Percentiles rank a stretch among this genome's conserved stretches.
Evolutionary conservation across 2,329 filamentous ascomycete genomes (phyloP).

Genomic region (Monilinia fructigena): DNA sequence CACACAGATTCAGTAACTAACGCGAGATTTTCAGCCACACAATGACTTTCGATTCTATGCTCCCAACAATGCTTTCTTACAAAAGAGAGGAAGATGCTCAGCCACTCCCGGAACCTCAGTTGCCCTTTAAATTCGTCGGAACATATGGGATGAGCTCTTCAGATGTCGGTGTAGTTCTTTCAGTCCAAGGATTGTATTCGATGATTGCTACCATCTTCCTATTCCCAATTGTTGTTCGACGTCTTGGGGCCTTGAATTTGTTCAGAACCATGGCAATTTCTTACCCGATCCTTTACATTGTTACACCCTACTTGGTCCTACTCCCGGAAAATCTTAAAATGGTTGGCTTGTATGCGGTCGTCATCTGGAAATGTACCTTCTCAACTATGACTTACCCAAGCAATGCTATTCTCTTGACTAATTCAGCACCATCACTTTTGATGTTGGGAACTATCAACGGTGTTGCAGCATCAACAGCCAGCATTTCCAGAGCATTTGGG

Average conservation of each 20-base stretch:
- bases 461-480: slow-evolving; percentile 85
- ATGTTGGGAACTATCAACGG: slow-evolving; percentile 92
- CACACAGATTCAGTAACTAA: slow-evolving; percentile 28
- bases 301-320: slow-evolving; percentile 85
- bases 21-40: slow-evolving; percentile 66
- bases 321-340: slow-evolving; percentile 71
- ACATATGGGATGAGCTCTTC: slow-evolving; percentile 83
- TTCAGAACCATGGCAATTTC: slow-evolving; percentile 78
- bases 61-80: slow-evolving; percentile 75
- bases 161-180: slow-evolving; percentile 82
- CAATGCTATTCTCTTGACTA: slow-evolving; percentile 83
- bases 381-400: slow-evolving; percentile 89
- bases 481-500: slow-evolving; percentile 81
- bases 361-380: slow-evolving; percentile 92
- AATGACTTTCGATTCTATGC: slow-evolving; percentile 91
- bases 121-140: slow-evolving; percentile 87
- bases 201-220: slow-evolving; percentile 75
- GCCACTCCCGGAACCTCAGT: slow-evolving; percentile 50
- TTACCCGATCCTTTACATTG: slow-evolving; percentile 85
- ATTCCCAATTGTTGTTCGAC: slow-evolving; percentile 73
- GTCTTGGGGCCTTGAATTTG: slow-evolving; percentile 74
- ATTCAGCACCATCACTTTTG: slow-evolving; percentile 78
- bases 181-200: slow-evolving; percentile 84
- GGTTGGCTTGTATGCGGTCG: slow-evolving; percentile 70
- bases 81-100: slow-evolving; percentile 22